Conservation (phyloP, 257 asterid species). For the Nicotiana obtusifolia region DNA sequence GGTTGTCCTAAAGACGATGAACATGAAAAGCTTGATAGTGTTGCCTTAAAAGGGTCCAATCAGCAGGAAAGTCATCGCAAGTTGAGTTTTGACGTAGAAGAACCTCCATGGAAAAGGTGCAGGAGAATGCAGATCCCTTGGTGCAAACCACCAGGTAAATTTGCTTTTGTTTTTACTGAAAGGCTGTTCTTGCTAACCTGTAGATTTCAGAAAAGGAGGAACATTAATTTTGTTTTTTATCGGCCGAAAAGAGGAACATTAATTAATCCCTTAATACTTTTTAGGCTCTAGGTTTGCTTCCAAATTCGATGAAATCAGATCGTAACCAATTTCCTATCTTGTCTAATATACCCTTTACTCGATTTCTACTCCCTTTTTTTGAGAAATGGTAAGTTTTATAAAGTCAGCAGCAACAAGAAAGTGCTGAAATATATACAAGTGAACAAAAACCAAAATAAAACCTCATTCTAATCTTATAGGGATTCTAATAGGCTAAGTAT, state of each 20-base stretch:
- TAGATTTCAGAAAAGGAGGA: background rate
- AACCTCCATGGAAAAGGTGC: constrained; percentile 62
- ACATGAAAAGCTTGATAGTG: constrained; percentile 25
- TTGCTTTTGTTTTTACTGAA: constrained; percentile 20
- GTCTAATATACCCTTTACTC: background rate
- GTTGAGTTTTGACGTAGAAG: constrained; percentile 33
- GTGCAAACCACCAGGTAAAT: constrained; percentile 78
- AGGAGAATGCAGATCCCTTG: constrained; percentile 68
- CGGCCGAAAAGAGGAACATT: background rate
- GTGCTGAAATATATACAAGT: too few relatives aligned
- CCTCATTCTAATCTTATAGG: too few relatives aligned
- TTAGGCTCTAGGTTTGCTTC: background rate
- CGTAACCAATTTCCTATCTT: background rate
- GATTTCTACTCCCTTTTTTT: background rate
- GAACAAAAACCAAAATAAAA: too few relatives aligned
- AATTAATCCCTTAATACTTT: background rate
- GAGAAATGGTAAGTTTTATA: too few relatives aligned
- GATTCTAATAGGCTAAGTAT: too few relatives aligned
- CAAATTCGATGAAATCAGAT: background rate
- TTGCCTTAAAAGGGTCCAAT: constrained; percentile 22
- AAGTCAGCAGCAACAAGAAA: too few relatives aligned
- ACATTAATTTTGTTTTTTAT: background rate
- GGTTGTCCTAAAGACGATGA: constrained; percentile 17
- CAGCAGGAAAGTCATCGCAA: constrained; percentile 29
- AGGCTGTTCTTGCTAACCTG: background rate